Base-by-base conservation (phyloP, 1,139 yeast species). In the Blastobotrys elegans region DNA sequence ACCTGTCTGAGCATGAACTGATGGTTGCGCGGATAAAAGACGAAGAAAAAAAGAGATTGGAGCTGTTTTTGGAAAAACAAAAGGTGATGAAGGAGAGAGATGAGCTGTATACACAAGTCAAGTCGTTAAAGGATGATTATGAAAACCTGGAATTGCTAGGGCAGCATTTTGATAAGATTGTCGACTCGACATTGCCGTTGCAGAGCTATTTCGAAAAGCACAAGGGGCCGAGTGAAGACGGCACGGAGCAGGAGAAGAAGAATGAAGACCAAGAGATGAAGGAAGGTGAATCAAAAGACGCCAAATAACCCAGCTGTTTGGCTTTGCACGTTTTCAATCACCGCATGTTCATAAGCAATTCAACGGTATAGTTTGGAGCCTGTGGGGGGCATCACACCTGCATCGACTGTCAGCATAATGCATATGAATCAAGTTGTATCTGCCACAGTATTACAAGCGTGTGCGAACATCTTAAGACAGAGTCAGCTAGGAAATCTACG, bases 21-120 rank as follows among this genome's bases (percentile, higher is more conserved):
- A 63, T 57, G 53, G 40, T 65, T 37, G 67, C 60, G 18, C 51
- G 70, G 20, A 52, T 67, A 21, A 51, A 52, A 34, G 67, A 67
- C 46, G 70, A 66, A 50, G 63, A 65, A 43, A 48, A 48, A 17
- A 52, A 62, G 26, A 51, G 69, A 13, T 43, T 56, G 37, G 57
- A 54, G 27, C 51, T 65, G 31, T 65, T 61, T 43, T 55, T 53
- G 4, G 43, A 44, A 21, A 56, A 60, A 49, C 53, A 58, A 14
- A 55, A 52, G 36, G 56, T 66, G 10, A 52, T 50, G 24, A 60
- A 55, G 14, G 47, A 52, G 32, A 54, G 59, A 47, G 51, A 56
- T 5, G 52, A 44, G 18, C 53, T 66, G 33, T 47, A 53, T 3
- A 49, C 47, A 3, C 63, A 63, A 35, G 59, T 59, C 44, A 54